phyloP scores from a whole-genome alignment of 2,329 filamentous ascomycete genomes.

The Aspergillus puulaauensis region DNA sequence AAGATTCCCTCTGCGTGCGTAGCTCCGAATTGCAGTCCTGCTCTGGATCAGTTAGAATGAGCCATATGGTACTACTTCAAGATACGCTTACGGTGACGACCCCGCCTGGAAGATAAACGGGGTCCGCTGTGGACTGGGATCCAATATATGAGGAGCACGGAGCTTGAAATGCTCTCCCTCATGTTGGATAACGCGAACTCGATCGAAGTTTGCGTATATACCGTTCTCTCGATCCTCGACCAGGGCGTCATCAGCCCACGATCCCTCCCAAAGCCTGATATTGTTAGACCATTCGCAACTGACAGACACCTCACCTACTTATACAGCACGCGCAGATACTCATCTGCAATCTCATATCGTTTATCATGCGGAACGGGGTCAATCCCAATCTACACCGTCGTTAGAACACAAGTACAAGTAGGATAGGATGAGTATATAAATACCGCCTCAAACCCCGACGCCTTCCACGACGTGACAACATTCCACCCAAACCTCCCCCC shows the following conservation, averaged over 20 bases:
- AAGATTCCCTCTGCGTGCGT: conserved; percentile 63
- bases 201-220: conserved; percentile 59
- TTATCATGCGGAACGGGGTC: conserved; percentile 56
- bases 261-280: conserved; percentile 53
- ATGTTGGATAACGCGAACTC: conserved; percentile 56
- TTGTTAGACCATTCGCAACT: not conserved
- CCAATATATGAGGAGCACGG: conserved; percentile 49
- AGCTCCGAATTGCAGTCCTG: conserved; percentile 57
- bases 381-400: conserved; percentile 48
- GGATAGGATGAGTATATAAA: too few relatives aligned
- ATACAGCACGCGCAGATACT: conserved; percentile 62
- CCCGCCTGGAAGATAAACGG: conserved; percentile 61
- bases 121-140: conserved; percentile 58
- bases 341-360: conserved; percentile 61
- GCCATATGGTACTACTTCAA: too few relatives aligned
- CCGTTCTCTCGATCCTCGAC: conserved; percentile 54
- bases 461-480: conserved; percentile 65
- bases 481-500: conserved; percentile 65
- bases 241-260: conserved; percentile 60
- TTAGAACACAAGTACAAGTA: conserved; percentile 30
- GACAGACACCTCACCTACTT: conserved; percentile 43
- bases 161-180: conserved; percentile 55
- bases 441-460: conserved; percentile 62
- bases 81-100: conserved; percentile 43
- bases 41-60: conserved; percentile 19